Percentiles rank a stretch among this genome's conserved stretches.
Evolutionary conservation across 2,329 filamentous ascomycete genomes (phyloP).

Genomic region (Ophiostoma sp.): DNA sequence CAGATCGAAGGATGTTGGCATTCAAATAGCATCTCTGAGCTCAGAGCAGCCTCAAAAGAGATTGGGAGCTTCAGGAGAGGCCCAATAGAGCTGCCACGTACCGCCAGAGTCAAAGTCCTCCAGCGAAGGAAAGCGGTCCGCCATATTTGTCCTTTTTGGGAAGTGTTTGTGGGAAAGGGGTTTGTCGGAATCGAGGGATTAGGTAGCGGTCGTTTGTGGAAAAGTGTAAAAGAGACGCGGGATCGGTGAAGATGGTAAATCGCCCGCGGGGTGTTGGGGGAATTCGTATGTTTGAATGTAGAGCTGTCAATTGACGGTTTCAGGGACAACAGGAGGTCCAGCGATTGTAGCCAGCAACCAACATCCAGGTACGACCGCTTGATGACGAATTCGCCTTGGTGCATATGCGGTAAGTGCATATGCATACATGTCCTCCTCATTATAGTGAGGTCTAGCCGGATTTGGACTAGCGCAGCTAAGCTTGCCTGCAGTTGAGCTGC

Average conservation of each 20-base stretch:
- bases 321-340: constrained; percentile 16
- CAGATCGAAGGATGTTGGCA: not conserved
- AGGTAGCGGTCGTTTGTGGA: not conserved
- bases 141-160: constrained; percentile 53
- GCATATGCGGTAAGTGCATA: constrained; percentile 9
- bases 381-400: constrained; percentile 20
- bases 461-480: not conserved
- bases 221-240: not conserved
- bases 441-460: not conserved
- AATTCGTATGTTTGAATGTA: not conserved
- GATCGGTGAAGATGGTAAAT: not conserved
- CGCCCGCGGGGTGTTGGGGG: not conserved
- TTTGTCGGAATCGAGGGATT: not conserved
- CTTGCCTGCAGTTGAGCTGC: not conserved
- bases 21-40: not conserved
- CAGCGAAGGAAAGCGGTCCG: constrained; percentile 75
- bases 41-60: not conserved
- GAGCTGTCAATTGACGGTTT: constrained; percentile 6
- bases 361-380: not conserved
- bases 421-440: not conserved
- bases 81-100: constrained; percentile 39
- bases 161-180: constrained; percentile 14
- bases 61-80: not conserved
- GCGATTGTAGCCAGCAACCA: not conserved
- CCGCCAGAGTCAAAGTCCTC: constrained; percentile 73